phyloP scores from a whole-genome alignment of 2,329 filamentous ascomycete genomes.

The Fusarium sp. region DNA sequence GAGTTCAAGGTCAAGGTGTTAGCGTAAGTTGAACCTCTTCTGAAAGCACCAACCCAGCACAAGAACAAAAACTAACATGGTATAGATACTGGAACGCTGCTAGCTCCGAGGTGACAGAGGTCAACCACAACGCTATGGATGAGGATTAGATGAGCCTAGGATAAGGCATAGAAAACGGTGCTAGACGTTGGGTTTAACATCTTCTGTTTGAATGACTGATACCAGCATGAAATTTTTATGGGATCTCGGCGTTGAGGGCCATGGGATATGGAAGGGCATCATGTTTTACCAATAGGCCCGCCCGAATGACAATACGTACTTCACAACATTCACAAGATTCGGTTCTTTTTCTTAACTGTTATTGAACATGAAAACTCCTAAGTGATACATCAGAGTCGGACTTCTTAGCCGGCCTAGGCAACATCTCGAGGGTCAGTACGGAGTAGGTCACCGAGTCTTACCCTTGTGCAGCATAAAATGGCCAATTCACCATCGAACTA shows the following conservation, averaged over 20 bases:
- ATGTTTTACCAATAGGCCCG: conserved; percentile 46
- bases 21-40: conserved; percentile 66
- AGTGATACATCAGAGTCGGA: conserved; percentile 42
- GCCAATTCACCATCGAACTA: conserved; percentile 28
- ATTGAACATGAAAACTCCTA: conserved; percentile 41
- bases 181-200: conserved; percentile 44
- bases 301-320: conserved; percentile 44
- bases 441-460: conserved; percentile 58
- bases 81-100: conserved; percentile 71
- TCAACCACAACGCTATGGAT: conserved; percentile 56
- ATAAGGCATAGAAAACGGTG: conserved; percentile 34
- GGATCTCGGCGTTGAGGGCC: conserved; percentile 53
- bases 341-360: conserved; percentile 28
- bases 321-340: conserved; percentile 29
- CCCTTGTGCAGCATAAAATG: conserved; percentile 54
- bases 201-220: conserved; percentile 50
- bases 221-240: conserved; percentile 50
- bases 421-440: conserved; percentile 45
- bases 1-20: conserved; percentile 88
- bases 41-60: no score
- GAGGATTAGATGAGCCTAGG: conserved; percentile 35
- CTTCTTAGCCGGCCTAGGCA: conserved; percentile 31
- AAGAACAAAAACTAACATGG: conserved; percentile 18
- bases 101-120: conserved; percentile 69
- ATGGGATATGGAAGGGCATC: conserved; percentile 48